These are phyloP conservation scores for Aspergillus sp. DNA, from an alignment of 2,329 filamentous ascomycete species.

Conservation along the genomic window DNA sequence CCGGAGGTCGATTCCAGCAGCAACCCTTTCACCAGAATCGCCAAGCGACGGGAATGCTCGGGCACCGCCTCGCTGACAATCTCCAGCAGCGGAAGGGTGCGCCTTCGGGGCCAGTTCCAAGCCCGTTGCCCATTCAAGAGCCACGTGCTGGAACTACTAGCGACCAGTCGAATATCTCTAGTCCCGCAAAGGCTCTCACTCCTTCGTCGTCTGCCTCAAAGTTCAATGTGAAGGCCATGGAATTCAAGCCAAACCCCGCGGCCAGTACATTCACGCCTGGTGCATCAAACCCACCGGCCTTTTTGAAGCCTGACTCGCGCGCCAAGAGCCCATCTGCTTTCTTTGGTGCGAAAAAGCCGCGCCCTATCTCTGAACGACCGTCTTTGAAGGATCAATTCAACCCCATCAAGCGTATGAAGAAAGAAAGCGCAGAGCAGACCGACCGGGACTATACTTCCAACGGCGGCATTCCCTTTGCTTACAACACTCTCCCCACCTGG, in stretches of 20 bases:
- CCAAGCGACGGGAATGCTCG: slow-evolving; percentile 46
- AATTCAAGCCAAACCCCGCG: slow-evolving; percentile 83
- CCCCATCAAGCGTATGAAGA: slow-evolving; percentile 69
- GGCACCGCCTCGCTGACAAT: slow-evolving; percentile 53
- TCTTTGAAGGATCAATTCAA: slow-evolving; percentile 59
- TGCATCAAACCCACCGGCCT: slow-evolving; percentile 64
- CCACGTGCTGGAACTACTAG: slow-evolving; percentile 68
- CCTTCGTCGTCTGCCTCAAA: slow-evolving; percentile 54
- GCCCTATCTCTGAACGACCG: slow-evolving; percentile 57
- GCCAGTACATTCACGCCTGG: slow-evolving; percentile 78
- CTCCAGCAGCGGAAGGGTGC: slow-evolving; percentile 53
- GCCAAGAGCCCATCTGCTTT: slow-evolving; percentile 53
- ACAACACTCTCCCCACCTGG: slow-evolving; percentile 84
- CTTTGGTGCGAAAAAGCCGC: slow-evolving; percentile 71
- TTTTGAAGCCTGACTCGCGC: slow-evolving; percentile 54
- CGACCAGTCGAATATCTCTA: slow-evolving; percentile 51
- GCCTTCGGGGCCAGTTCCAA: slow-evolving; percentile 45
- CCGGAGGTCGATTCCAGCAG: slow-evolving; percentile 40
- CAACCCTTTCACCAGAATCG: slow-evolving; percentile 46
- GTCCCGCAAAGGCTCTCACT: slow-evolving; percentile 50
- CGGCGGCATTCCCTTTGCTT: slow-evolving; percentile 79
- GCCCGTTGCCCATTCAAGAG: slow-evolving; percentile 62
- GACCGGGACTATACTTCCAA: slow-evolving; percentile 70
- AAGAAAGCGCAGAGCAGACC: slow-evolving; percentile 55
- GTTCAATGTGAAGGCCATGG: slow-evolving; percentile 64